Percentiles rank a stretch among this genome's conserved stretches.
Conservation (phyloP, 2,329 filamentous ascomycete species). For the Alternaria triticimaculans region DNA sequence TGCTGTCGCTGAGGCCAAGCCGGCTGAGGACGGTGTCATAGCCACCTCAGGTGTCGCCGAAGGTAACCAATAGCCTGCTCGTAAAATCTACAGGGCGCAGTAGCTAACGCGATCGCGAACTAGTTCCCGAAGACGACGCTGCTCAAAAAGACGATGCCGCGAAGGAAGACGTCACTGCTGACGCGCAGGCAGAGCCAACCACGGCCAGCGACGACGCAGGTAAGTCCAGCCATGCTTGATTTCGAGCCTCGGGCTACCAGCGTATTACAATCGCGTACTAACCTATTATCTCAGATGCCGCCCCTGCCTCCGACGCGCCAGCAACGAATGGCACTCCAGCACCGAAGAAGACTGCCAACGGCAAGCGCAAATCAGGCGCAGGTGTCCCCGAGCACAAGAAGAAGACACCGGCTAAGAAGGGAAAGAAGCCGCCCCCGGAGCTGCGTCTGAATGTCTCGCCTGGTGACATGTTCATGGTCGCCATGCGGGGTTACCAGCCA, state of each 20-base stretch:
- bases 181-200: constrained; percentile 33
- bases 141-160: constrained; percentile 23
- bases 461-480: constrained; percentile 89
- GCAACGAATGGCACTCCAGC: constrained; percentile 60
- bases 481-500: constrained; percentile 90
- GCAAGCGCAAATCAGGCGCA: constrained; percentile 74
- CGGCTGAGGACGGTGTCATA: constrained; percentile 38
- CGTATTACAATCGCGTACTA: constrained; percentile 12
- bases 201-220: constrained; percentile 30
- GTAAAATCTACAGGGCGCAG: not conserved
- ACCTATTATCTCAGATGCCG: constrained; percentile 36
- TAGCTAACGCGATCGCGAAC: constrained; percentile 28
- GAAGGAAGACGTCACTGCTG: constrained; percentile 31
- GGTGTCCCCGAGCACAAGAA: constrained; percentile 73
- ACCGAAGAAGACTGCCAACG: constrained; percentile 38
- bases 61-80: constrained; percentile 30
- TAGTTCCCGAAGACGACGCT: constrained; percentile 28
- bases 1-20: constrained; percentile 38
- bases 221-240: constrained; percentile 21
- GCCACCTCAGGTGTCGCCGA: constrained; percentile 36
- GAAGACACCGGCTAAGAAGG: constrained; percentile 76
- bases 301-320: constrained; percentile 45
- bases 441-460: constrained; percentile 77
- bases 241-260: not conserved
- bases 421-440: constrained; percentile 77